These are phyloP conservation scores for Scolecobasidium constrictum DNA, from an alignment of 2,329 filamentous ascomycete genomes.

Conservation along the genomic window DNA sequence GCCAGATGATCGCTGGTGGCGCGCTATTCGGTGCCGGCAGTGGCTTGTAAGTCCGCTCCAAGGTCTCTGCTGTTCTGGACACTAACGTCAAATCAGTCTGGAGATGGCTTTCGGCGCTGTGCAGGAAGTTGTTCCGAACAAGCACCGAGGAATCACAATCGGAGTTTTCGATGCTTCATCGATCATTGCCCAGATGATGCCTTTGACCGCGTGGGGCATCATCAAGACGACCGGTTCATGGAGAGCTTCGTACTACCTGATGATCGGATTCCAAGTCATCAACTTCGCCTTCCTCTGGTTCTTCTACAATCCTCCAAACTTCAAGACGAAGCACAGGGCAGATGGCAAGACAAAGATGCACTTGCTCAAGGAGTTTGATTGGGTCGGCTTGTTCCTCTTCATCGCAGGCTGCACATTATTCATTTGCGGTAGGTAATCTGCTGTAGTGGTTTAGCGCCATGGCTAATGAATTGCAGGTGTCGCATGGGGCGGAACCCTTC, in stretches of 20 bases:
- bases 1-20: conserved; percentile 30
- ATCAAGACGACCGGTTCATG: conserved; percentile 16
- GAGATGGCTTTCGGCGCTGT: conserved; percentile 25
- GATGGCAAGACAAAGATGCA: conserved; percentile 18
- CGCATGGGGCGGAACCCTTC: not conserved
- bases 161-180: conserved; percentile 23
- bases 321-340: conserved; percentile 19
- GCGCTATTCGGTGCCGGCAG: conserved; percentile 31
- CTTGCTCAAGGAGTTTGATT: conserved; percentile 36
- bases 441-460: not conserved
- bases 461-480: not conserved
- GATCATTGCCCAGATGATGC: conserved; percentile 22
- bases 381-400: conserved; percentile 37
- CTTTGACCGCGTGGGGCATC: conserved; percentile 21
- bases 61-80: no score
- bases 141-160: conserved; percentile 20
- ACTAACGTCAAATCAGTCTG: no score
- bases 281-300: conserved; percentile 21
- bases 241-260: conserved; percentile 20
- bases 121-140: conserved; percentile 20
- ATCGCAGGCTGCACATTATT: conserved; percentile 33
- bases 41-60: conserved; percentile 25
- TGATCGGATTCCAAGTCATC: conserved; percentile 19
- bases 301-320: conserved; percentile 19
- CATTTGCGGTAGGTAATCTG: no score